Percentiles rank a stretch among this genome's conserved stretches.
Conservation (phyloP, 148 eudicot species). For the Polygonum maritimum region DNA sequence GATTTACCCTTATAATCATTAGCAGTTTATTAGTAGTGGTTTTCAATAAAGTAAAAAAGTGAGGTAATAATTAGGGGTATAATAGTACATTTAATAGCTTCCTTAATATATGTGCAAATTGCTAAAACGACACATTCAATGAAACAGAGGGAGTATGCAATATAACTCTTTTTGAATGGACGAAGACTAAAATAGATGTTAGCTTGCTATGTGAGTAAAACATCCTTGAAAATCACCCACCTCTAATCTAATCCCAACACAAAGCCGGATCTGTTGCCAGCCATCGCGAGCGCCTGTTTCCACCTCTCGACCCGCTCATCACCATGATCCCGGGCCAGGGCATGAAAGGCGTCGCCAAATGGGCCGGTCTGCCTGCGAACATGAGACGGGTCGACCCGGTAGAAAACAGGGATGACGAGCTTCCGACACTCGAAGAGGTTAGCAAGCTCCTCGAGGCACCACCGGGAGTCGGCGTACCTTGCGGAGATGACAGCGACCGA, state of each 20-base stretch:
- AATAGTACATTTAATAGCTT: too few relatives aligned
- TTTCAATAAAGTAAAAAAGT: too few relatives aligned
- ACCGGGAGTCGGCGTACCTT: constrained; percentile 32
- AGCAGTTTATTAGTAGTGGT: too few relatives aligned
- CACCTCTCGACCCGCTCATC: constrained; percentile 18
- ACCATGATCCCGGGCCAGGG: background rate
- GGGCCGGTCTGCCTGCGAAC: constrained; percentile 34
- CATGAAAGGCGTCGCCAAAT: constrained; percentile 20
- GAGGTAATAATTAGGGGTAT: too few relatives aligned
- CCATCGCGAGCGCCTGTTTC: constrained; percentile 28
- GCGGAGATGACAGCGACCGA: constrained; percentile 35
- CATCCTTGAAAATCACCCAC: too few relatives aligned
- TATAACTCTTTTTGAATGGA: too few relatives aligned
- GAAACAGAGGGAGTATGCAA: too few relatives aligned
- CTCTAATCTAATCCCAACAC: background rate
- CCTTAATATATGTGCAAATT: too few relatives aligned
- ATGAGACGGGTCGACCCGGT: constrained; percentile 32
- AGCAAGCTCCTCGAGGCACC: constrained; percentile 43
- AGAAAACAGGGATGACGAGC: constrained; percentile 47
- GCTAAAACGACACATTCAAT: too few relatives aligned
- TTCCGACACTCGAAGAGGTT: constrained; percentile 20
- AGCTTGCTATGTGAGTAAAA: too few relatives aligned
- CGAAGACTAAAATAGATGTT: too few relatives aligned
- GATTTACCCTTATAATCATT: too few relatives aligned
- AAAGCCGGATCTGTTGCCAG: constrained; percentile 33